Evolutionary conservation across 495 filamentous ascomycete genomes (phyloP), one percentile per base, ranked within the genome.

Genomic region (Penicillium soppii): DNA sequence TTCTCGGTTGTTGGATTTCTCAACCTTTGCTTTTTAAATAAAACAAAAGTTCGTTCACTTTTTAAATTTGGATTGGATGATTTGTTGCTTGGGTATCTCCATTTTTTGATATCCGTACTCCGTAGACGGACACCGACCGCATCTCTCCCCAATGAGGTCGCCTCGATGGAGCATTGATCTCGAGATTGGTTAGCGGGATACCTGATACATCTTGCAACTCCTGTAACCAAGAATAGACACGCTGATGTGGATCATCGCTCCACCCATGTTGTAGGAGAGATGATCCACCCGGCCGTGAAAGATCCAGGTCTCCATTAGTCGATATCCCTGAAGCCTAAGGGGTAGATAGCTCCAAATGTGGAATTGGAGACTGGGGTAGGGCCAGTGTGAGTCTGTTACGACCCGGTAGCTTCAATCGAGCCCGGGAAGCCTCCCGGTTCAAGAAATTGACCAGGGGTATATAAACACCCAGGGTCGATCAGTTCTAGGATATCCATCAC

Each of bases 371-470:
- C 62, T 45, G 59, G 62, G 62, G 62, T 62, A 54, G 48, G 39
- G 20, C 25, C 44, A 41, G 22, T 53, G 21, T 32, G 46, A 23
- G 26, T 33, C n/a, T 30, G 13, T 40, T 36, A 17, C 35, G 30
- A 27, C 36, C 26, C 36, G 32, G 47, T 49, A 37, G 26, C 19
- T 37, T 45, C 23, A 41, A 47, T 57, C 50, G 49, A 56, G 33
- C 13, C 5, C 45, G 43, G 35, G 27, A 29, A 42, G 30, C 35
- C 33, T 47, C 29, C 25, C 44, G 43, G 33, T 21, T 26, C 13
- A 16, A n/a, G n/a, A 16, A 17, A 41, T 47, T 40, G 38, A 52
- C 59, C 63, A 71, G 71, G 69, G 71, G 65, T 74, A 70, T 74
- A 74, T 74, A 74, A 71, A 66, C 49, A 60, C 57, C 26, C 41